Evolutionary conservation across 805 yeast genomes (phyloP).

Genomic region (Wickerhamiella azyma): DNA sequence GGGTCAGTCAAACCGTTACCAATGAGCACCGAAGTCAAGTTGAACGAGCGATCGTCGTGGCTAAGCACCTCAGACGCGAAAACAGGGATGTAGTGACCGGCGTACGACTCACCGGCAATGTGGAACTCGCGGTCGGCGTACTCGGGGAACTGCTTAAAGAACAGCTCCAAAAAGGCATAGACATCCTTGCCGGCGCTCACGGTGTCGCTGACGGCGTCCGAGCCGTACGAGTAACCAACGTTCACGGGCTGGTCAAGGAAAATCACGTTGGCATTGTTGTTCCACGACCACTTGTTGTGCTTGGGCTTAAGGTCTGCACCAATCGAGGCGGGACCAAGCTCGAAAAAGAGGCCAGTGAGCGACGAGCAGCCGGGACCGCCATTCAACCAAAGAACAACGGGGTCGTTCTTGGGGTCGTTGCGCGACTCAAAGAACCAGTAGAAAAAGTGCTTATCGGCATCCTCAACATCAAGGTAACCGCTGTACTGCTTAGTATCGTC

Average conservation of each 20-base stretch:
- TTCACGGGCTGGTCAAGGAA: constrained; percentile 92
- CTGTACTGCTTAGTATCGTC: constrained; percentile 71
- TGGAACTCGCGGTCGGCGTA: constrained; percentile 53
- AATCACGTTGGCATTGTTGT: constrained; percentile 79
- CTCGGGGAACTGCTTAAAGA: constrained; percentile 80
- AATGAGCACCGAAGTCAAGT: constrained; percentile 68
- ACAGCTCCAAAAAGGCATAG: constrained; percentile 71
- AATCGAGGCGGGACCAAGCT: constrained; percentile 80
- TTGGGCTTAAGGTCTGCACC: constrained; percentile 58
- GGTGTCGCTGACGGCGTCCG: constrained; percentile 13
- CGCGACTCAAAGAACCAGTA: constrained; percentile 83
- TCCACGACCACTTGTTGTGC: constrained; percentile 82
- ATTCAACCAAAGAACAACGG: constrained; percentile 78
- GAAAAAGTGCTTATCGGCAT: constrained; percentile 84
- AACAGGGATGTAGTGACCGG: constrained; percentile 89
- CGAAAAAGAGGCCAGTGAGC: constrained; percentile 81
- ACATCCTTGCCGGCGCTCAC: constrained; percentile 77
- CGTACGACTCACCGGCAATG: constrained; percentile 90
- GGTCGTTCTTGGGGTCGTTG: constrained; percentile 74
- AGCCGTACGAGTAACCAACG: constrained; percentile 78
- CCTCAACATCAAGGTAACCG: constrained; percentile 64
- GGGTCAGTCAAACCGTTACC: constrained; percentile 95
- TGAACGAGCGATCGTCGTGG: constrained; percentile 51
- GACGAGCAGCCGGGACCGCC: constrained; percentile 99
- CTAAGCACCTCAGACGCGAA: constrained; percentile 44